A percentile compares a stretch with the other conserved stretches of the same genome.
Conservation (phyloP, 805 yeast genomes). For the Cyberlindnera maclurae region DNA sequence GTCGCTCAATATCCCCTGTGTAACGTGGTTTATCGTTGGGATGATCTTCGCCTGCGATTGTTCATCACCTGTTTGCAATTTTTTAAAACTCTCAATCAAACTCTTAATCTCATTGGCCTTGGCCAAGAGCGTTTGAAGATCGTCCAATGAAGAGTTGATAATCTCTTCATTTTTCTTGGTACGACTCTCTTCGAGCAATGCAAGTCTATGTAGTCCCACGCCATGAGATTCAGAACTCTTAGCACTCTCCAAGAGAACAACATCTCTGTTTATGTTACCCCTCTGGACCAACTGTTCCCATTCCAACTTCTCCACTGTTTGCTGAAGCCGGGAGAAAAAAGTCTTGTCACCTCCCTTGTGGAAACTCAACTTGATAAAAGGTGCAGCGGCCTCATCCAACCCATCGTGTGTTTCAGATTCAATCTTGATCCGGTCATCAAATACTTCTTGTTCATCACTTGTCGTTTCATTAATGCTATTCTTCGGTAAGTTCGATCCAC, state of each 20-base stretch:
- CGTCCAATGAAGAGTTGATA: conserved; percentile 64
- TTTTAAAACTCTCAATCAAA: conserved; percentile 36
- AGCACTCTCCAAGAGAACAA: neutral
- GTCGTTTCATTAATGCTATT: conserved; percentile 19
- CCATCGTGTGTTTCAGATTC: conserved; percentile 27
- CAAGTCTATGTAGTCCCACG: conserved; percentile 68
- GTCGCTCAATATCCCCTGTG: conserved; percentile 10
- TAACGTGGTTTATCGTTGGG: conserved; percentile 13
- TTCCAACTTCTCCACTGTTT: conserved; percentile 38
- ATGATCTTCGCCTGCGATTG: conserved; percentile 4
- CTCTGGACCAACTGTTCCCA: conserved; percentile 38
- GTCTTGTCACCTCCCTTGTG: conserved; percentile 58
- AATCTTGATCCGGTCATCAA: conserved; percentile 27
- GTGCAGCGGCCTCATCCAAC: conserved; percentile 8
- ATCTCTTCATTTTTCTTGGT: conserved; percentile 53
- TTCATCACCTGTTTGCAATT: conserved; percentile 22
- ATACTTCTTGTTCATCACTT: conserved; percentile 19
- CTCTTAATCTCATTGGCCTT: conserved; percentile 66
- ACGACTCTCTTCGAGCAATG: conserved; percentile 46
- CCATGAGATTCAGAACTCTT: conserved; percentile 22
- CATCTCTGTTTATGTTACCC: conserved; percentile 26
- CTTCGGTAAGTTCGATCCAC: conserved; percentile 53
- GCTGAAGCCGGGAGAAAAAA: conserved; percentile 41
- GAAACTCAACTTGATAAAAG: conserved; percentile 63
- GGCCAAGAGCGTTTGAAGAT: conserved; percentile 68